Evolutionary conservation across 257 asterid genomes (phyloP).

Genomic region (Primulina huaijiensis): DNA sequence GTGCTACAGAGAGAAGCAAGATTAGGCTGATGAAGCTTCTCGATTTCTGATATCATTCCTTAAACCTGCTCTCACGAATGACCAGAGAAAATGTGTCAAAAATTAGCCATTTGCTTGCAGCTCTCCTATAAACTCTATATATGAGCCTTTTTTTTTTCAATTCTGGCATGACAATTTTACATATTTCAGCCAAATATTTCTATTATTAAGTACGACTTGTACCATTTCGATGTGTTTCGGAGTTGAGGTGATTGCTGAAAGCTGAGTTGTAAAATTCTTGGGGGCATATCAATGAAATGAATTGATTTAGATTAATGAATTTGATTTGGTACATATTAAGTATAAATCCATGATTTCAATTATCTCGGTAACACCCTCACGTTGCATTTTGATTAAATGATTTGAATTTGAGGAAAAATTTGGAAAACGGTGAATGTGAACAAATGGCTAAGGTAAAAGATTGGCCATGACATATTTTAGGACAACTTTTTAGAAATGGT

Average conservation of each 20-base stretch:
- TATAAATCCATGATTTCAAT: not conserved
- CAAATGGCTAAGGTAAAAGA: not conserved
- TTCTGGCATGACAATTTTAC: not conserved
- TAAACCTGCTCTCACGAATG: not conserved
- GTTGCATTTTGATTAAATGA: not conserved
- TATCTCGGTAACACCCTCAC: not conserved
- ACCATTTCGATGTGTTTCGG: not conserved
- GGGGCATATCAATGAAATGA: not conserved
- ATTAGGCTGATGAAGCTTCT: constrained; percentile 46
- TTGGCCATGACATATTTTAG: not conserved
- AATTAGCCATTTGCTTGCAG: not conserved
- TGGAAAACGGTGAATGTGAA: not conserved
- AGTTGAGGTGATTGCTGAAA: not conserved
- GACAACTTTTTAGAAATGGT: not conserved
- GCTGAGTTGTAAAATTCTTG: not conserved
- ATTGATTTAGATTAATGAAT: not conserved
- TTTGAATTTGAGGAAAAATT: too few relatives aligned
- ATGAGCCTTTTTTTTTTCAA: not conserved
- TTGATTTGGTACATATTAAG: not conserved
- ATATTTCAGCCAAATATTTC: too few relatives aligned
- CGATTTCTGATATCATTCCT: not conserved
- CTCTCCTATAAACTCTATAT: not conserved
- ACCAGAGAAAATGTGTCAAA: constrained; percentile 5
- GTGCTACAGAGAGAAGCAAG: constrained; percentile 80
- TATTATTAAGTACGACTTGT: too few relatives aligned